A percentile compares a stretch with the other conserved stretches of the same genome.
These are phyloP conservation scores for Cardamine resedifolia DNA, from an alignment of 345 rosid species.

Conservation along the genomic window DNA sequence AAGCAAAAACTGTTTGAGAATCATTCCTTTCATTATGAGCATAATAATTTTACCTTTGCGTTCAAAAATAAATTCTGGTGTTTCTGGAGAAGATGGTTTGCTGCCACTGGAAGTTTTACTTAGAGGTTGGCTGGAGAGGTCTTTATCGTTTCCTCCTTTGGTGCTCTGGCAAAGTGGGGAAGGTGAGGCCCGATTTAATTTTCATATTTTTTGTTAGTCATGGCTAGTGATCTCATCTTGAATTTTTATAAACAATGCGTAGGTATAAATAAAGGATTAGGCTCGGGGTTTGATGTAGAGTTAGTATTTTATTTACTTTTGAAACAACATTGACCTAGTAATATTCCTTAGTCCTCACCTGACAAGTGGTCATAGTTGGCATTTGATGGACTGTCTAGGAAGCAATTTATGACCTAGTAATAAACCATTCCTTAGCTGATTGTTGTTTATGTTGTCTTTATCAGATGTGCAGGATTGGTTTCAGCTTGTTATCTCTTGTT, in stretches of 20 bases:
- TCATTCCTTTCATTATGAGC: constrained; percentile 61
- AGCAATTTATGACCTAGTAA: constrained; percentile 13
- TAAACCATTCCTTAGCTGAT: too few relatives aligned
- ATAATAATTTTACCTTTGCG: constrained; percentile 54
- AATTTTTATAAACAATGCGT: constrained; percentile 6
- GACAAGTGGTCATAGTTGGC: constrained; percentile 24
- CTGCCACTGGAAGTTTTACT: constrained; percentile 48
- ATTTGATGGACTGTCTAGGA: constrained; percentile 17
- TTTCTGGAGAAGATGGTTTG: constrained; percentile 29
- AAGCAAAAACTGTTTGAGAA: constrained; percentile 63
- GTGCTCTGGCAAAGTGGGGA: constrained; percentile 54
- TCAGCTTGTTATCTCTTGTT: constrained; percentile 77
- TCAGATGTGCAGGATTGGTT: constrained; percentile 90
- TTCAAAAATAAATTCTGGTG: constrained; percentile 40
- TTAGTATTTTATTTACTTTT: not conserved
- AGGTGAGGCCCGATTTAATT: constrained; percentile 46
- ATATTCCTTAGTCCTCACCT: constrained; percentile 5
- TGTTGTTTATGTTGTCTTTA: constrained; percentile 25
- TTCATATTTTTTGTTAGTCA: not conserved
- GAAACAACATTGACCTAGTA: constrained; percentile 7
- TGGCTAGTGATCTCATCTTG: constrained; percentile 16
- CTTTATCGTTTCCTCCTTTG: constrained; percentile 72
- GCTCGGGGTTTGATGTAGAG: constrained; percentile 21
- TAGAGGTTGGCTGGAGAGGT: constrained; percentile 69
- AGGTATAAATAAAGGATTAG: constrained; percentile 12